These are phyloP conservation scores for Tetraselmis striata DNA, from an alignment of 139 green algal genomes.

Conservation along the genomic window DNA sequence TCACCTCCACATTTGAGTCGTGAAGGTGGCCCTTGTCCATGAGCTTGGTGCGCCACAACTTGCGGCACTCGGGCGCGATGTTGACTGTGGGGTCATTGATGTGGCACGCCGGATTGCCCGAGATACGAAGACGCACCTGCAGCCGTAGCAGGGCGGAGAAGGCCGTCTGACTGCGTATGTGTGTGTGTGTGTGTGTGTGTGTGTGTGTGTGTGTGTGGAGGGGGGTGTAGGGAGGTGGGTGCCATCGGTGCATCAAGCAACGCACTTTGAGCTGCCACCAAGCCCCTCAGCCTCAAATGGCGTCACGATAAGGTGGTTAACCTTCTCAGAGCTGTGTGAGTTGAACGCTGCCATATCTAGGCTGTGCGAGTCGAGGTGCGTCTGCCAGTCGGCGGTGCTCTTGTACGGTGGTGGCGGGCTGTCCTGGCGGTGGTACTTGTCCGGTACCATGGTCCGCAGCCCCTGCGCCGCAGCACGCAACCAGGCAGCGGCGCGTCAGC, in stretches of 20 bases:
- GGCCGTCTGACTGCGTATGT: neutral
- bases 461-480: too few species aligned
- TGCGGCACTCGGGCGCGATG: neutral
- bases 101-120: neutral
- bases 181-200: neutral
- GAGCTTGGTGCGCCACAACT: neutral
- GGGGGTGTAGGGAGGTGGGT: neutral
- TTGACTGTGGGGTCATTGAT: neutral
- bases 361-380: neutral
- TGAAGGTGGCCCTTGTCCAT: neutral
- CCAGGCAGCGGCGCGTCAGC: too few species aligned
- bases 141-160: neutral
- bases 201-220: neutral
- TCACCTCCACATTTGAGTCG: neutral
- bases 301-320: neutral
- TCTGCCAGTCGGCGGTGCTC: neutral
- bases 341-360: neutral
- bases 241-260: too few species aligned
- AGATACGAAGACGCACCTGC: neutral
- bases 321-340: neutral
- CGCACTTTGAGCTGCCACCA: neutral
- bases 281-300: neutral
- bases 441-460: neutral
- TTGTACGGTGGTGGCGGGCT: neutral
- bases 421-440: neutral